Evolutionary conservation across 306 rosid genomes (phyloP), one percentile per base, ranked within the genome.

Genomic region (Cicer judaicum): DNA sequence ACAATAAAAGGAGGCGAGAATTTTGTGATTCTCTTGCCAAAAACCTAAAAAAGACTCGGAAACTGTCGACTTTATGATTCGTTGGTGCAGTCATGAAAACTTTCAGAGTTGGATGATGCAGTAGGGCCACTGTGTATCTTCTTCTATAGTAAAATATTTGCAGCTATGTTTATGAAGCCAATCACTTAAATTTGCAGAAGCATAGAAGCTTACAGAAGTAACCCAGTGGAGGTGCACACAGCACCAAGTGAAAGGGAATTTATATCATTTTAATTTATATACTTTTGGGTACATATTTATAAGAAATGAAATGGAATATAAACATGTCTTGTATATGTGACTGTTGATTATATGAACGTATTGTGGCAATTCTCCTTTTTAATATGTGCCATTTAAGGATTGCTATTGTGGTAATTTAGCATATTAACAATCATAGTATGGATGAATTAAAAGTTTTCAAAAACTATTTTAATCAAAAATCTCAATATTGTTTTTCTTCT

Each of bases 11-110:
- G 80, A 81, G 56, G 49, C 77, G 87, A 76, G 91, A 88, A 41
- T 29, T 77, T 19, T 78, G 76, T 70, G 88, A 85, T 12, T 76
- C 88, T 18, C 62, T 74, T 53, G 88, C 85, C 49, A 88, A 90
- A 61, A 78, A 82, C 39, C 46, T 56, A 10, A 87, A 87, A 76
- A 84, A 87, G 88, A 82, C 88, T 29, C 85, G 84, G 84, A 92
- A 85, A 77, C 41, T 79, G 19, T 82, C 88, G 53, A 49, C 24
- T 67, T 41, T 80, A 73, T 88, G 83, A 86, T 56, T 72, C 24
- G 8, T 36, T 41, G 39, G 12, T 38, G 57, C 47, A 70, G 40
- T 14, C 47, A 15, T 60, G 44, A 14, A 60, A 18, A 38, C 48
- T 56, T 68, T 38, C 11, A 8, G 69, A 53, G 7, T 41, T 29